Conservation (phyloP, 345 rosid genomes). For the Populus tremula region DNA sequence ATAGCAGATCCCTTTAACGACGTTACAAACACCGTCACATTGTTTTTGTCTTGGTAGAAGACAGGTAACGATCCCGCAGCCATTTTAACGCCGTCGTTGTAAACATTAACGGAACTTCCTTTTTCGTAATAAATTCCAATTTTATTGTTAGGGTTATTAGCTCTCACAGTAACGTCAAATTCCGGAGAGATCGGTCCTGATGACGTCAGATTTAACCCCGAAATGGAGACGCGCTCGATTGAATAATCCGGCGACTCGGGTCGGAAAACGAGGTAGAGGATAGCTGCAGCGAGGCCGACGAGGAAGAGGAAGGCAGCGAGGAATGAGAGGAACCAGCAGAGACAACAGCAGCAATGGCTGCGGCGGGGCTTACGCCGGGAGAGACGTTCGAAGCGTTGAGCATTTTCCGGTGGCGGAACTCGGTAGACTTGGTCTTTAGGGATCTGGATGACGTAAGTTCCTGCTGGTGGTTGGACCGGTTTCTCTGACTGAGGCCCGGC, state of each 20-base stretch:
- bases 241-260: constrained; percentile 66
- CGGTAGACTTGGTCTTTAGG: constrained; percentile 89
- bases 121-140: constrained; percentile 58
- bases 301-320: constrained; percentile 41
- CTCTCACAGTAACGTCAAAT: constrained; percentile 52
- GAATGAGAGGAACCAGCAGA: constrained; percentile 38
- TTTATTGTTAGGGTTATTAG: constrained; percentile 62
- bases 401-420: constrained; percentile 84
- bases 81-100: constrained; percentile 36
- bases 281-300: constrained; percentile 41
- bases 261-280: constrained; percentile 58
- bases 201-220: constrained; percentile 51
- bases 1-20: constrained; percentile 46
- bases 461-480: constrained; percentile 45
- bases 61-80: constrained; percentile 50
- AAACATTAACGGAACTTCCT: constrained; percentile 44
- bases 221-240: constrained; percentile 45
- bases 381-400: constrained; percentile 52
- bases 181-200: constrained; percentile 49
- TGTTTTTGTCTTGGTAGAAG: constrained; percentile 59
- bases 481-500: constrained; percentile 19
- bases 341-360: constrained; percentile 42
- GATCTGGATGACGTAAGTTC: constrained; percentile 75
- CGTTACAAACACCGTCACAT: constrained; percentile 50
- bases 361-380: constrained; percentile 39